phyloP scores from a whole-genome alignment of 1,284 basidiomycete genomes.

The Cutaneotrichosporon sp. region DNA sequence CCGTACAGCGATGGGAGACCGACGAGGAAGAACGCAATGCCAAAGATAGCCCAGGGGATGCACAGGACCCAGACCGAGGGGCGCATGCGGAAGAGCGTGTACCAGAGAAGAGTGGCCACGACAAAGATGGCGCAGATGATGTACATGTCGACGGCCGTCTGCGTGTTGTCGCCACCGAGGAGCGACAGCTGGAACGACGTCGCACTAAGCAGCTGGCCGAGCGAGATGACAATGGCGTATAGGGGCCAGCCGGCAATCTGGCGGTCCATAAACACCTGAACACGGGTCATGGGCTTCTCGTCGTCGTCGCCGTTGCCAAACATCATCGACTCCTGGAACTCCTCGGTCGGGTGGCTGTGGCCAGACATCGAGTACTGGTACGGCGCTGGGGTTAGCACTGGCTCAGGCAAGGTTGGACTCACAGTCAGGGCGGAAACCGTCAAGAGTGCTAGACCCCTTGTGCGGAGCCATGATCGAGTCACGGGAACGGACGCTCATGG shows the following conservation, averaged over 20 bases:
- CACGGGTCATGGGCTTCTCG: constrained; percentile 63
- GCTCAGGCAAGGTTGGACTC: too few relatives aligned
- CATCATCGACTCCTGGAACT: constrained; percentile 53
- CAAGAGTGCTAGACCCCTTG: constrained; percentile 53
- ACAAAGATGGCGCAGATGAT: constrained; percentile 80
- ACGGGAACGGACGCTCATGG: constrained; percentile 55
- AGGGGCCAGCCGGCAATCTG: constrained; percentile 77
- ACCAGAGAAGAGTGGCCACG: constrained; percentile 78
- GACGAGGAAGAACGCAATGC: constrained; percentile 80
- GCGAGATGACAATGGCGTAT: constrained; percentile 78
- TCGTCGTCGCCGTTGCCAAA: constrained; percentile 51
- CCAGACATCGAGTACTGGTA: constrained; percentile 41
- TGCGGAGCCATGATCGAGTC: constrained; percentile 55
- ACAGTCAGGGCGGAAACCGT: constrained; percentile 69
- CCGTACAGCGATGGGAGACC: constrained; percentile 70
- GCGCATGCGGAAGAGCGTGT: constrained; percentile 78
- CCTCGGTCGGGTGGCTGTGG: constrained; percentile 39
- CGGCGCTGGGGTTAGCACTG: constrained; percentile 16
- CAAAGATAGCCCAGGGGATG: constrained; percentile 82
- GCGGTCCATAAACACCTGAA: constrained; percentile 74
- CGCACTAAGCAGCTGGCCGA: constrained; percentile 62
- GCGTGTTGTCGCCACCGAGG: constrained; percentile 75
- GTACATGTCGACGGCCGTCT: constrained; percentile 75
- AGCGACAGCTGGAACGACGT: constrained; percentile 94
- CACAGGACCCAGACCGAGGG: constrained; percentile 82